Percentiles rank a stretch among this genome's conserved stretches.
Evolutionary conservation across 192 early-diverging fungal genomes (phyloP).

Genomic region (Entrophospora sp.): DNA sequence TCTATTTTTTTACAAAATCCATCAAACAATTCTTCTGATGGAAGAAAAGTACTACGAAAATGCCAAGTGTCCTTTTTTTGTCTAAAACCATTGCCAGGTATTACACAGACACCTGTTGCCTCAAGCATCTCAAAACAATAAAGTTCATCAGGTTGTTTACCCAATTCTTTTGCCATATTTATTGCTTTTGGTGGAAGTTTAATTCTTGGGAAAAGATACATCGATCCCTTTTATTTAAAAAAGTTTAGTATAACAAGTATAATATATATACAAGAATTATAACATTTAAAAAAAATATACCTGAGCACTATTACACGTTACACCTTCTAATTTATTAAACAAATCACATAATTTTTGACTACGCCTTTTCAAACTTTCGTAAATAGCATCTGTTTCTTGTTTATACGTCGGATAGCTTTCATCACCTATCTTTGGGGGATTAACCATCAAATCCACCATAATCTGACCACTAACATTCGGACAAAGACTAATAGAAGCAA

Average conservation of each 20-base stretch:
- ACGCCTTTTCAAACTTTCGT: slow-evolving; percentile 69
- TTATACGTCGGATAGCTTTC: slow-evolving; percentile 66
- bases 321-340: slow-evolving; percentile 77
- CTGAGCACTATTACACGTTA: slow-evolving; percentile 74
- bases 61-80: slow-evolving; percentile 86
- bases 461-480: slow-evolving; percentile 94
- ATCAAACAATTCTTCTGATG: slow-evolving; percentile 88
- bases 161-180: slow-evolving; percentile 58
- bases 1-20: slow-evolving; percentile 69
- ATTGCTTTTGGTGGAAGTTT: slow-evolving; percentile 67
- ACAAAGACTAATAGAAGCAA: slow-evolving; percentile 87
- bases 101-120: slow-evolving; percentile 92
- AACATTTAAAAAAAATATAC: background rate
- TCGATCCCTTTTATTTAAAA: slow-evolving; percentile 57
- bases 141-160: slow-evolving; percentile 73
- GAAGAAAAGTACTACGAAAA: slow-evolving; percentile 95
- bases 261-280: background rate
- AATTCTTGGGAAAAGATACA: slow-evolving; percentile 94
- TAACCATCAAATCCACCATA: slow-evolving; percentile 89
- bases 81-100: slow-evolving; percentile 89
- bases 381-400: slow-evolving; percentile 65
- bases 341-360: slow-evolving; percentile 62
- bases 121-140: slow-evolving; percentile 92
- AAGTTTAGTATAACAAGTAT: background rate
- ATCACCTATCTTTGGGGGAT: slow-evolving; percentile 77